Evolutionary conservation across 2,329 filamentous ascomycete genomes (phyloP).

Genomic region (Metarhizium humberi): DNA sequence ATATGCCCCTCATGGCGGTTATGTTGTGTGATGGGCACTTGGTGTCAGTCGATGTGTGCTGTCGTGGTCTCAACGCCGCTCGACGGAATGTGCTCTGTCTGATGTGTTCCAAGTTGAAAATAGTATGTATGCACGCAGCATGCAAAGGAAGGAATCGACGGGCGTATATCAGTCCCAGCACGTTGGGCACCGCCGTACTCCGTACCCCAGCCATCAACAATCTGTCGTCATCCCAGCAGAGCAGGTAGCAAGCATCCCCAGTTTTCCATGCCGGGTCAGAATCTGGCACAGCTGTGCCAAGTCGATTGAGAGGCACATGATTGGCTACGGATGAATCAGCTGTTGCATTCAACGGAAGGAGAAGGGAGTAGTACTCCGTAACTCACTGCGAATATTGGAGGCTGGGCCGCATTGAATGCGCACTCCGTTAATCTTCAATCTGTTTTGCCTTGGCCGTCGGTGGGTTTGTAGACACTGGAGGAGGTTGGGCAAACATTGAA

Average conservation of each 20-base stretch:
- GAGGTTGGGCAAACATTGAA: too few relatives aligned
- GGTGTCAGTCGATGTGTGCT: neutral
- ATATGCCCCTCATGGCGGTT: neutral
- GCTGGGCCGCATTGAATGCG: neutral
- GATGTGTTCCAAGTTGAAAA: too few relatives aligned
- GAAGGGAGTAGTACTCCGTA: too few relatives aligned
- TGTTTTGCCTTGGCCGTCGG: too few relatives aligned
- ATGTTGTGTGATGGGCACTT: neutral
- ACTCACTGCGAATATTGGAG: neutral
- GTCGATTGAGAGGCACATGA: neutral
- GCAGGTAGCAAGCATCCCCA: neutral
- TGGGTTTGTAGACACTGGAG: too few relatives aligned
- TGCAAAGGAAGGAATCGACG: neutral
- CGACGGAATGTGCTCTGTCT: too few relatives aligned
- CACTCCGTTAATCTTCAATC: too few relatives aligned
- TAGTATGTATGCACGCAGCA: neutral
- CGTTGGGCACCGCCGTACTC: neutral
- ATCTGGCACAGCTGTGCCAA: neutral
- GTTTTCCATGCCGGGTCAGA: neutral
- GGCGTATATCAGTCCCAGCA: neutral
- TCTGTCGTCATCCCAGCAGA: neutral
- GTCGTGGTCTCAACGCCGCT: too few relatives aligned
- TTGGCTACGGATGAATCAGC: neutral
- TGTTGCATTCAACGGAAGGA: neutral
- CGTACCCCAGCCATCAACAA: neutral